Evolutionary conservation across 495 filamentous ascomycete species (phyloP).

Genomic region (Penicillium coffeae): DNA sequence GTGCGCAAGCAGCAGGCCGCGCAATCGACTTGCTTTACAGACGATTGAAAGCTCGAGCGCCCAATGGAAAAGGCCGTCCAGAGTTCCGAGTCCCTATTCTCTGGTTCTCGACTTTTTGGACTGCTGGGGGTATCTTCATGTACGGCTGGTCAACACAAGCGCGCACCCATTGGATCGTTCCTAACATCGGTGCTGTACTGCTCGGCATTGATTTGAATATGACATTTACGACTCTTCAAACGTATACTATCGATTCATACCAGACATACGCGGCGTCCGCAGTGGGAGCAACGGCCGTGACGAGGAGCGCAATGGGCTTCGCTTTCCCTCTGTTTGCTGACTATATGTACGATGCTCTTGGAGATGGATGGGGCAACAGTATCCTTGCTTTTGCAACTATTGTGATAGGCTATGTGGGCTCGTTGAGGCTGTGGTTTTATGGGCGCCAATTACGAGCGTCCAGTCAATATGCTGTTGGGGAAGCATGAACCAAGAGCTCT

Average conservation of each 20-base stretch:
- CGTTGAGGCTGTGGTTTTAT: no score
- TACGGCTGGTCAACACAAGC: constrained; percentile 41
- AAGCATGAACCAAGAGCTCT: no score
- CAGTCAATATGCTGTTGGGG: no score
- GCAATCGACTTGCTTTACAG: constrained; percentile 31
- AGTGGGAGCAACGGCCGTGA: not conserved
- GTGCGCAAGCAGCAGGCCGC: constrained; percentile 32
- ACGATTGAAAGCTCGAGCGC: not conserved
- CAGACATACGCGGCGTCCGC: not conserved
- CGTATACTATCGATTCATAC: constrained; percentile 2
- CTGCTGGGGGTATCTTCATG: constrained; percentile 32
- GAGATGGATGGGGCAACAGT: no score
- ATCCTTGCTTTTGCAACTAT: no score
- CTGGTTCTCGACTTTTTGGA: constrained; percentile 1
- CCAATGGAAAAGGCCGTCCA: constrained; percentile 6
- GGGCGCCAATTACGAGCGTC: no score
- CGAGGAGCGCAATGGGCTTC: not conserved
- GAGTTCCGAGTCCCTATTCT: constrained; percentile 19
- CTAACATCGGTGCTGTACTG: constrained; percentile 41
- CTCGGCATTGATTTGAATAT: no score
- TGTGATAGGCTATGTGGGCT: no score
- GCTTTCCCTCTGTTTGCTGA: not conserved
- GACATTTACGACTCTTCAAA: not conserved
- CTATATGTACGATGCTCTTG: no score
- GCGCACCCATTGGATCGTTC: constrained; percentile 50